A percentile compares a stretch with the other conserved stretches of the same genome.
Evolutionary conservation across 2,329 filamentous ascomycete species (phyloP).

Genomic region (Orbilia brochopaga): DNA sequence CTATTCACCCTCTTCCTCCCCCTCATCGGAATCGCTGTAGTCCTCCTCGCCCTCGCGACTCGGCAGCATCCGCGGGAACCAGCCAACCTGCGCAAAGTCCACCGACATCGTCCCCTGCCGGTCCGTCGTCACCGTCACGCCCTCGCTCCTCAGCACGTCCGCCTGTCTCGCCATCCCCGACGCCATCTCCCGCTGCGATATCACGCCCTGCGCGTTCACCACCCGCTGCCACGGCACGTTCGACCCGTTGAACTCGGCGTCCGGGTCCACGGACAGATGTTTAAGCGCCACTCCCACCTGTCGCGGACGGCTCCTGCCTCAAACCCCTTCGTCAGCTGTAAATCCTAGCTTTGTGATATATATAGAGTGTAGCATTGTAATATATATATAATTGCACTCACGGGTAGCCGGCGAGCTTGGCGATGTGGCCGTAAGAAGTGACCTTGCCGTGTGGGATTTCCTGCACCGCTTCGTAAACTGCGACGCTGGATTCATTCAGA

Average conservation of each 20-base stretch:
- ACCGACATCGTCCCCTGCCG: constrained; percentile 57
- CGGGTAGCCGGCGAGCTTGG: constrained; percentile 72
- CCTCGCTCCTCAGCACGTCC: constrained; percentile 56
- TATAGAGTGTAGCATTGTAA: background rate
- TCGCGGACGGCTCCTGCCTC: constrained; percentile 61
- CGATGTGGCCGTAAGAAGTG: constrained; percentile 85
- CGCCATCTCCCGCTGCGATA: constrained; percentile 70
- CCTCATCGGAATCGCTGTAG: constrained; percentile 30
- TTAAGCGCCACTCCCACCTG: constrained; percentile 93
- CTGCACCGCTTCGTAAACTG: constrained; percentile 83
- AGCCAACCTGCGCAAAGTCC: constrained; percentile 57
- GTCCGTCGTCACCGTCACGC: constrained; percentile 56
- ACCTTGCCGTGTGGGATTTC: constrained; percentile 83
- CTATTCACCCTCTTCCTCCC: constrained; percentile 6
- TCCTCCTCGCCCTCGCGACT: constrained; percentile 57
- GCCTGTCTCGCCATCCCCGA: constrained; percentile 57
- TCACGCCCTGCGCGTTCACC: constrained; percentile 79
- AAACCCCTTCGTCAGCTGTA: background rate
- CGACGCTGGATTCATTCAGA: constrained; percentile 52
- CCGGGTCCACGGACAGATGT: constrained; percentile 69
- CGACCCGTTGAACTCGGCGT: constrained; percentile 68
- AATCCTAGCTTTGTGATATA: background rate
- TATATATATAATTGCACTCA: constrained; percentile 59
- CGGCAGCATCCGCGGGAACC: constrained; percentile 60
- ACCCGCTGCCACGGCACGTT: constrained; percentile 96